phyloP scores from a whole-genome alignment of 768 basidiomycete species.

The Hortiboletus flavorubellus region DNA sequence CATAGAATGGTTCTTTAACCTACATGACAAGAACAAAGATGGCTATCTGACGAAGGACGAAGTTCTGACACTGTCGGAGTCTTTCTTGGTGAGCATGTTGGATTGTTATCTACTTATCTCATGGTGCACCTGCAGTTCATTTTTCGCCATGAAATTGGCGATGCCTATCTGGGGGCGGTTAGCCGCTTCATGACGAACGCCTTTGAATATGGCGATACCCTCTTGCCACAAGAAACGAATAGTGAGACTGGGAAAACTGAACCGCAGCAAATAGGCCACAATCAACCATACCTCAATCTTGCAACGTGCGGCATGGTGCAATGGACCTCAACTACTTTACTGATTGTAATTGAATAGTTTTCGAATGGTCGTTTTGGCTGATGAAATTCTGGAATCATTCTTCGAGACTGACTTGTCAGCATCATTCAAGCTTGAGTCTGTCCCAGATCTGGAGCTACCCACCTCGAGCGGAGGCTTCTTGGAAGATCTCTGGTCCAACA shows the following conservation, averaged over 20 bases:
- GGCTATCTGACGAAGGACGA: conserved; percentile 96
- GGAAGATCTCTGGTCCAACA: conserved; percentile 85
- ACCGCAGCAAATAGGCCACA: conserved; percentile 57
- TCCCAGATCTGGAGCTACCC: conserved; percentile 65
- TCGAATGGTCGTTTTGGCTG: conserved; percentile 97
- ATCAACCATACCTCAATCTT: conserved; percentile 90
- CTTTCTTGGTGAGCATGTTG: conserved; percentile 61
- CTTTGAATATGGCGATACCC: conserved; percentile 96
- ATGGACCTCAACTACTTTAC: conserved; percentile 1
- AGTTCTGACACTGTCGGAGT: conserved; percentile 91
- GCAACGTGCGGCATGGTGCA: conserved; percentile 56
- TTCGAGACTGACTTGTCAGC: conserved; percentile 89
- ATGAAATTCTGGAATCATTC: conserved; percentile 94
- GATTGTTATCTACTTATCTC: neutral
- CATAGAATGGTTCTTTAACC: conserved; percentile 97
- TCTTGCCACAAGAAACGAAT: conserved; percentile 50
- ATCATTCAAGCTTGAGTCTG: conserved; percentile 77
- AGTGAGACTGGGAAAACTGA: conserved; percentile 36
- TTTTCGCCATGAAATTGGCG: conserved; percentile 95
- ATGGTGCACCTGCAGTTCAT: conserved; percentile 67
- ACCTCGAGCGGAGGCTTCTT: conserved; percentile 57
- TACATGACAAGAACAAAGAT: conserved; percentile 96
- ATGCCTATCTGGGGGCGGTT: conserved; percentile 94
- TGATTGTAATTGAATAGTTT: conserved; percentile 51
- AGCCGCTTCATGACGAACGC: conserved; percentile 98